Percentiles rank a stretch among this genome's conserved stretches.
Conservation (phyloP, 805 yeast genomes). For the Yamadazyma scolyti region DNA sequence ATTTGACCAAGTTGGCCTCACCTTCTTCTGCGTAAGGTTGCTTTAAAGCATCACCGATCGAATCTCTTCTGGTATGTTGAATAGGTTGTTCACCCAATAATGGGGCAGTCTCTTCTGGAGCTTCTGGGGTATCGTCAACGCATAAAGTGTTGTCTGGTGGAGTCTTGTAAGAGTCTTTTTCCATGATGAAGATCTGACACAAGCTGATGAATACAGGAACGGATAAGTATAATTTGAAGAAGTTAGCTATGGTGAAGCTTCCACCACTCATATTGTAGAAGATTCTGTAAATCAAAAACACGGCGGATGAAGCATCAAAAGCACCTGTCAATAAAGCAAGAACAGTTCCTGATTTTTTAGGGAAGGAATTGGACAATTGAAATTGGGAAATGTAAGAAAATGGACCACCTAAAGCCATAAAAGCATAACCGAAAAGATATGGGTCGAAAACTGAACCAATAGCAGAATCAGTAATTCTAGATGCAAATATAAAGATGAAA, state of each 20-base stretch:
- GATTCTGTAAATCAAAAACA: slow-evolving; percentile 46
- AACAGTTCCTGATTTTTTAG: slow-evolving; percentile 48
- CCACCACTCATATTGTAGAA: slow-evolving; percentile 30
- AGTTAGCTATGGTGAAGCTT: slow-evolving; percentile 37
- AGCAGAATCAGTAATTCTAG: slow-evolving; percentile 15
- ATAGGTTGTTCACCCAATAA: slow-evolving; percentile 9
- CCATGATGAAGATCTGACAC: slow-evolving; percentile 47
- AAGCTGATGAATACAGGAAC: slow-evolving; percentile 49
- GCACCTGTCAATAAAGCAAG: slow-evolving; percentile 57
- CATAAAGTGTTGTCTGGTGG: slow-evolving; percentile 25
- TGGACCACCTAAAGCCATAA: slow-evolving; percentile 58
- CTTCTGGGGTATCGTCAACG: slow-evolving; percentile 16
- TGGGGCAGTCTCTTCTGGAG: slow-evolving; percentile 19
- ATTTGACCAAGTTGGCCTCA: slow-evolving; percentile 30
- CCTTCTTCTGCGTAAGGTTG: slow-evolving; percentile 52
- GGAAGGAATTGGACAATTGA: slow-evolving; percentile 56
- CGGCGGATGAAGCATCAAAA: slow-evolving; percentile 56
- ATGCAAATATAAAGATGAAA: slow-evolving; percentile 42
- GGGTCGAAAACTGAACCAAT: slow-evolving; percentile 38
- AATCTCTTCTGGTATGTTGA: slow-evolving; percentile 39
- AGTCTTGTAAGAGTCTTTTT: slow-evolving; percentile 46
- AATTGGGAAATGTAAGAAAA: slow-evolving; percentile 53
- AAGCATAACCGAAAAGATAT: slow-evolving; percentile 47
- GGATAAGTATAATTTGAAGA: slow-evolving; percentile 44
- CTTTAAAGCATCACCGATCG: slow-evolving; percentile 55